phyloP scores from a whole-genome alignment of 495 filamentous ascomycete species.

The Penicillium malachiteum region DNA sequence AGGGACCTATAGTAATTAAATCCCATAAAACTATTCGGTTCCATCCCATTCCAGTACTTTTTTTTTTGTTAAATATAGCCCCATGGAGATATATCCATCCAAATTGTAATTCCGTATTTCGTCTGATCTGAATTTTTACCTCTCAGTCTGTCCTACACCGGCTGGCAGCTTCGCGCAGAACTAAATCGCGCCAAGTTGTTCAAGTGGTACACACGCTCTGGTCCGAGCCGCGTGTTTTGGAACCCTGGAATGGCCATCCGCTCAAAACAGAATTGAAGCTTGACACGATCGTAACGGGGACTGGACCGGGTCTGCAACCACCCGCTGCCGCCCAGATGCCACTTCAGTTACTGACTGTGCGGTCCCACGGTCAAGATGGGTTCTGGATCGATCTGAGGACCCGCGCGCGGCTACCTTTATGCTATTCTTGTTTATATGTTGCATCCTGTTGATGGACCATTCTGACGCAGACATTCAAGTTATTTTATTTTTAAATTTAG shows the following conservation, averaged over 20 bases:
- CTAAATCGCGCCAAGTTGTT: not conserved
- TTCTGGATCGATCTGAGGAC: too few species aligned
- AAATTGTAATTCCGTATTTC: not conserved
- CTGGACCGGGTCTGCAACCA: slow-evolving; percentile 17
- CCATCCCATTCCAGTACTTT: too few species aligned
- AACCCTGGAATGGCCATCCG: not conserved
- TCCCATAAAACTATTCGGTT: too few species aligned
- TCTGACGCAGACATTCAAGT: too few species aligned
- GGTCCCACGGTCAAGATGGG: too few species aligned
- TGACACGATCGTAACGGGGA: slow-evolving; percentile 10
- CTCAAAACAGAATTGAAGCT: slow-evolving; percentile 6
- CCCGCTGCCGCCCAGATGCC: slow-evolving; percentile 20
- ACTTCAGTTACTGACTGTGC: slow-evolving; percentile 1
- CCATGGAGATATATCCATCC: too few species aligned
- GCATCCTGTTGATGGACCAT: too few species aligned
- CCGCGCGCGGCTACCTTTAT: too few species aligned
- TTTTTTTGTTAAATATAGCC: too few species aligned
- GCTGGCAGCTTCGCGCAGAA: not conserved
- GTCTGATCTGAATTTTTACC: not conserved
- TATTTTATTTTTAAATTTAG: too few species aligned
- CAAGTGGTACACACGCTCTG: not conserved
- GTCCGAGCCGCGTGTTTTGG: slow-evolving; percentile 5
- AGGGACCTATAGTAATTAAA: too few species aligned
- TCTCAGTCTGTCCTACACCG: not conserved
- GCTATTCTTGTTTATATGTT: too few species aligned